Conservation (phyloP, 1,284 basidiomycete genomes). For the Rhodotorula mucilaginosa region DNA sequence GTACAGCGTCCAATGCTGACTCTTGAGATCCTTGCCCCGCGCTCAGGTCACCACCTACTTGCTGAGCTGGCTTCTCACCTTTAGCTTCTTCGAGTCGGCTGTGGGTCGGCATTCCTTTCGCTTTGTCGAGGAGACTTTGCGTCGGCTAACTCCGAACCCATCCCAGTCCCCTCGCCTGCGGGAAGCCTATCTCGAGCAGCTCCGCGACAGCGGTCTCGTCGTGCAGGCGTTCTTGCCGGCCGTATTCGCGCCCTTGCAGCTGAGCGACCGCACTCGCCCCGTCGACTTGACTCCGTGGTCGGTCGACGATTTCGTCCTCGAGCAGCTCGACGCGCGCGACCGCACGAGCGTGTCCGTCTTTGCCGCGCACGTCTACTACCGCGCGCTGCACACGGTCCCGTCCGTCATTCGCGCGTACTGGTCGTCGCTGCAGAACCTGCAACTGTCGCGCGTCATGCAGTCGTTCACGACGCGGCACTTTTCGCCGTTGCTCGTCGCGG, state of each 20-base stretch:
- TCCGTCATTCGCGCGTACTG: constrained; percentile 83
- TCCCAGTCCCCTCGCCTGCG: constrained; percentile 73
- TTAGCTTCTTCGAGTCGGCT: constrained; percentile 82
- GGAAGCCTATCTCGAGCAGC: constrained; percentile 76
- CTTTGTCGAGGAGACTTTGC: neutral
- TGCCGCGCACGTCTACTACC: constrained; percentile 84
- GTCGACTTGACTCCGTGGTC: constrained; percentile 79
- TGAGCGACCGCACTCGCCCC: constrained; percentile 61
- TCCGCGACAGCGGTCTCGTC: constrained; percentile 69
- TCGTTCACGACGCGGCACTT: constrained; percentile 81
- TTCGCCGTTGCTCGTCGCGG: constrained; percentile 81
- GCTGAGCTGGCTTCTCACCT: constrained; percentile 84
- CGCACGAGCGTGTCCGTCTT: constrained; percentile 61
- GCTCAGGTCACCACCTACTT: constrained; percentile 53
- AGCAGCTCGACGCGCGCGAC: constrained; percentile 49
- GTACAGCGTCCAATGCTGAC: neutral
- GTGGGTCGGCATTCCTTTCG: constrained; percentile 55
- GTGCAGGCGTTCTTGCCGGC: constrained; percentile 67
- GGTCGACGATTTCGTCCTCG: constrained; percentile 80
- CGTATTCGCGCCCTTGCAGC: constrained; percentile 66
- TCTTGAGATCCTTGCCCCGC: neutral
- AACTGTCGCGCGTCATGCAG: constrained; percentile 71
- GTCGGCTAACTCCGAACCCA: neutral
- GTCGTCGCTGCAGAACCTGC: constrained; percentile 80
- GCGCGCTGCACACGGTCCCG: constrained; percentile 74